phyloP scores from a whole-genome alignment of 1,139 yeast genomes.

The Pneumocystis murina region DNA sequence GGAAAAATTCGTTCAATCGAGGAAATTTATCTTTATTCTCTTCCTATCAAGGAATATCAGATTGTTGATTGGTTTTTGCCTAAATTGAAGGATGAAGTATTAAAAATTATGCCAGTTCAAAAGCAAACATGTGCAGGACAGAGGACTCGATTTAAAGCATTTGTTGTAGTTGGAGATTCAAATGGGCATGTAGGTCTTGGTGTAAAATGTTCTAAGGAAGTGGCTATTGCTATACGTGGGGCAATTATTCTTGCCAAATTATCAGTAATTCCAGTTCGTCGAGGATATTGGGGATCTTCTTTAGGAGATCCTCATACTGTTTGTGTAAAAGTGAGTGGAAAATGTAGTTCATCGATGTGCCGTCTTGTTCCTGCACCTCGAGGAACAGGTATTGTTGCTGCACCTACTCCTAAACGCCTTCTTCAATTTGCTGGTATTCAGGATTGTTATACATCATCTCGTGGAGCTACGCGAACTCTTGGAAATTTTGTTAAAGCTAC shows the following conservation, averaged over 20 bases:
- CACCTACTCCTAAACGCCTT: conserved; percentile 98
- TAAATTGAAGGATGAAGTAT: conserved; percentile 87
- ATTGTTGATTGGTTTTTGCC: conserved; percentile 95
- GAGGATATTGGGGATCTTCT: conserved; percentile 99
- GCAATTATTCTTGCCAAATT: conserved; percentile 98
- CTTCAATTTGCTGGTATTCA: conserved; percentile 99
- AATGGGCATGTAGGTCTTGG: conserved; percentile 99
- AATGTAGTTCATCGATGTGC: conserved; percentile 69
- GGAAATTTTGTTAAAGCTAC: conserved; percentile 99
- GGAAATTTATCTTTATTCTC: conserved; percentile 98
- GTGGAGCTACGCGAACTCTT: conserved; percentile 98
- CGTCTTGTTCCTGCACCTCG: conserved; percentile 99
- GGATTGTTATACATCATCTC: conserved; percentile 97
- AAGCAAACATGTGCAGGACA: conserved; percentile 99
- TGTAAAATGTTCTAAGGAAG: conserved; percentile 99
- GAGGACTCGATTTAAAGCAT: conserved; percentile 99
- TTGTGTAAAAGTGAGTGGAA: conserved; percentile 75
- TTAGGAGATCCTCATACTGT: conserved; percentile 99
- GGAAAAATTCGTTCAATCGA: conserved; percentile 94
- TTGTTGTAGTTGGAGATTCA: conserved; percentile 97
- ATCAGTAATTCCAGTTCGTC: conserved; percentile 97
- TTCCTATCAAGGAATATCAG: conserved; percentile 99
- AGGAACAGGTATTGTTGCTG: conserved; percentile 99
- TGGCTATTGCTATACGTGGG: conserved; percentile 99
- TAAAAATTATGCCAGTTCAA: conserved; percentile 89